A percentile compares a stretch with the other conserved stretches of the same genome.
phyloP scores from a whole-genome alignment of 2,329 filamentous ascomycete species.

The Grosmannia huntii region DNA sequence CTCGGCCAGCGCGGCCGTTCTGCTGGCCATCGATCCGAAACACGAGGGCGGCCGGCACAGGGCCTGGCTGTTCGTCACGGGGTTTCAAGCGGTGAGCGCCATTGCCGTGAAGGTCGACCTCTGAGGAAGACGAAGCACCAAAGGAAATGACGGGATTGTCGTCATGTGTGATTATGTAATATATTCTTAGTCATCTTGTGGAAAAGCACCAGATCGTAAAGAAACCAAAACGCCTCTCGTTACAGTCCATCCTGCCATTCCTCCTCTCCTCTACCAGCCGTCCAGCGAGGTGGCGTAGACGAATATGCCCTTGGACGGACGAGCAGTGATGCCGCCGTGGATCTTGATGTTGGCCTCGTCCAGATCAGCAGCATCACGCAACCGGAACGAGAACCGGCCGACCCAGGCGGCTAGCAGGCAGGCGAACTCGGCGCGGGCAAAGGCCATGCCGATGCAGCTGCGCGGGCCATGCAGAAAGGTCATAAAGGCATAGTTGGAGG shows the following conservation, averaged over 20 bases:
- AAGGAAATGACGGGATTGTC: neutral
- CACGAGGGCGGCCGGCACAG: slow-evolving; percentile 28
- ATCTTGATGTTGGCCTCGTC: slow-evolving; percentile 56
- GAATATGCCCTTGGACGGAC: slow-evolving; percentile 59
- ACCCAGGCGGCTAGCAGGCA: slow-evolving; percentile 67
- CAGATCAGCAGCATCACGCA: slow-evolving; percentile 44
- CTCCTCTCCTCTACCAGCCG: slow-evolving; percentile 39
- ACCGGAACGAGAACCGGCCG: slow-evolving; percentile 56
- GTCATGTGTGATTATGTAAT: neutral
- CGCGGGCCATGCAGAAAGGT: slow-evolving; percentile 80
- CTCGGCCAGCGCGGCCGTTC: slow-evolving; percentile 34
- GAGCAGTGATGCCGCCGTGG: slow-evolving; percentile 56
- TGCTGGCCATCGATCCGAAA: slow-evolving; percentile 38
- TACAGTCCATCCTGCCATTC: too few species aligned
- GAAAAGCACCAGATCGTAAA: neutral
- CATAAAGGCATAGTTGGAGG: slow-evolving; percentile 63
- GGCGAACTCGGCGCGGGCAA: slow-evolving; percentile 75
- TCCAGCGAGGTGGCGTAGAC: slow-evolving; percentile 54
- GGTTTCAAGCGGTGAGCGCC: slow-evolving; percentile 35
- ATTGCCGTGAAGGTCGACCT: slow-evolving; percentile 41
- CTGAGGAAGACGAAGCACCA: slow-evolving; percentile 1
- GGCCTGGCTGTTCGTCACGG: slow-evolving; percentile 46
- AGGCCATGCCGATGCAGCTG: slow-evolving; percentile 71
- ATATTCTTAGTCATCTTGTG: neutral
- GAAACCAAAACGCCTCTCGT: neutral